Base-by-base conservation (phyloP, 306 rosid species). In the Albizia julibrissin region DNA sequence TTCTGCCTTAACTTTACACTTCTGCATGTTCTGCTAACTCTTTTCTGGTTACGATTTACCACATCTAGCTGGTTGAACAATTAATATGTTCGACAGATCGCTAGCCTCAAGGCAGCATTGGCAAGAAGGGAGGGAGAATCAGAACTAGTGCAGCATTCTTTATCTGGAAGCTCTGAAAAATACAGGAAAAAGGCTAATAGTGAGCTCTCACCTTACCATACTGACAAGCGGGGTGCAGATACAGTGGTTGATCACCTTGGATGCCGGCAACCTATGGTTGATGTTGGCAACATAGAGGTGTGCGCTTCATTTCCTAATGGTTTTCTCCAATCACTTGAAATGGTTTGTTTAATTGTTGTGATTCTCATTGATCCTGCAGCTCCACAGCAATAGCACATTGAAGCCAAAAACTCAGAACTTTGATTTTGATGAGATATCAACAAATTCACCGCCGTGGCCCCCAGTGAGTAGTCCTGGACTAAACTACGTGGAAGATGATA, bases 361-460 rank as follows among this genome's bases (percentile, higher is more conserved):
- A 65, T 56, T 22, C n/a, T 18, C 54, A 42, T 69, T 77, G 80
- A 44, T 87, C 78, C 69, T 82, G 88, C 93, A 94, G 97, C 83
- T 80, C 87, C 89, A 78, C 61, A 86, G 84, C 29, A 93, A 80
- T 66, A 80, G 88, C 81, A 21, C 88, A 44, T 31, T 77, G 62
- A 90, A 92, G 84, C 89, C 86, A 86, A 95, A 88, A 84, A 74
- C 79, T 46, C 91, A 86, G 74, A 93, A 92, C 89, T 89, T 90
- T 83, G 98, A 91, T 84, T 89, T 95, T 83, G 95, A 93, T 44
- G 99, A 93, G 85, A 82, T 91, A 81, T 86, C 89, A 71, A 81
- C 89, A 43, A 93, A 89, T 79, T 95, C 99, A 56, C 98, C 99
- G 47, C 93, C 95, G 26, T 95, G 98, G 98, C 98, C 97, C 29